Conservation (phyloP, 75 land plant genomes). For the Larix kaempferi region DNA sequence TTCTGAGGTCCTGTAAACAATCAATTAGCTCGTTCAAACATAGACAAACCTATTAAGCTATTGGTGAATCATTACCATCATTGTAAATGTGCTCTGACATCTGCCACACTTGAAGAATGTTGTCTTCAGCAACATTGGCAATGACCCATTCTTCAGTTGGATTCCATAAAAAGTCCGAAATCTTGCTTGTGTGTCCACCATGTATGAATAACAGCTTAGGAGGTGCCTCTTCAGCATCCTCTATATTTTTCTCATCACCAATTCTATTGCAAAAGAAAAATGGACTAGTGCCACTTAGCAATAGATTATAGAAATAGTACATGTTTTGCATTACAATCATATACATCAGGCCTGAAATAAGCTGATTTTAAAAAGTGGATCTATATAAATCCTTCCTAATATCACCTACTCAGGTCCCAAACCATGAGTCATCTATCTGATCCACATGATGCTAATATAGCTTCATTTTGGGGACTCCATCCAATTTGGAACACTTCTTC, state of each 20-base stretch:
- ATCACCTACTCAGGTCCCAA: constrained; percentile 94
- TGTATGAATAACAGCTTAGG: constrained; percentile 81
- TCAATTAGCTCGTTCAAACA: too few relatives aligned
- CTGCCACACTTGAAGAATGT: constrained; percentile 81
- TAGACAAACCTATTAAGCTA: too few relatives aligned
- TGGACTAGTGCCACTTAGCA: too few relatives aligned
- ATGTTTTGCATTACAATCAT: too few relatives aligned
- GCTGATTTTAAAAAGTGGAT: too few relatives aligned
- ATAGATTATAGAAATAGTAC: too few relatives aligned
- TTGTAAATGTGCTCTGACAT: constrained; percentile 71
- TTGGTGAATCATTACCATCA: constrained; percentile 27
- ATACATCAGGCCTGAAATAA: too few relatives aligned
- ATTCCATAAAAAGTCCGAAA: constrained; percentile 89
- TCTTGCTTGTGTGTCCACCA: constrained; percentile 80
- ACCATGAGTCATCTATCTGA: constrained; percentile 92
- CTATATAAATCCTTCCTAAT: background rate
- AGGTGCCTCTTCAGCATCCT: constrained; percentile 89
- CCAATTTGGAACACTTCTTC: constrained; percentile 36
- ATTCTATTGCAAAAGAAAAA: constrained; percentile 34
- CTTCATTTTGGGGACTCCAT: too few relatives aligned
- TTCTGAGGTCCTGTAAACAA: too few relatives aligned
- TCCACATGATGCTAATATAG: constrained; percentile 27
- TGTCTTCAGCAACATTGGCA: constrained; percentile 84
- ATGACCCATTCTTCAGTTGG: constrained; percentile 57
- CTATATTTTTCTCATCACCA: constrained; percentile 69